Evolutionary conservation across 2,329 filamentous ascomycete species (phyloP), one percentile per base, ranked within the genome.

Genomic region (Diaporthe ampelina): DNA sequence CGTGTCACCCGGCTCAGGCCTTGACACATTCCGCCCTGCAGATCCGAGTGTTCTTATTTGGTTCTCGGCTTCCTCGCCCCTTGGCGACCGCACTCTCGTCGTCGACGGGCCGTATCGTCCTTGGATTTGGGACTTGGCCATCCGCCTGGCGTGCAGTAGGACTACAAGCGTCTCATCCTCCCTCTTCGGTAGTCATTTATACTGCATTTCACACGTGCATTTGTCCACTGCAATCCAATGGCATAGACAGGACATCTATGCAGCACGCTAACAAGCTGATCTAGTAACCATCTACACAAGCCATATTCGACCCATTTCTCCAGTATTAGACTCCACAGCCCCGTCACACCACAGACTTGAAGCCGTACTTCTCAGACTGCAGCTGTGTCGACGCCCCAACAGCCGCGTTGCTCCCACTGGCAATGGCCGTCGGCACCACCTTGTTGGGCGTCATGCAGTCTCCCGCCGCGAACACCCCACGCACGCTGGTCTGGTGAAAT

Each of bases 381-480:
- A 72, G 48, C 45, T 72, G 70, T 8, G 70, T 72, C 21, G 70
- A 65, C 7, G 26, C 70, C 32, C 70, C 48, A 15, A 72, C 70
- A n/a, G 58, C 70, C 19, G 58, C 70, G n/a, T 65, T 72, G 56
- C 70, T 54, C 7, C 70, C 70, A 10, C 58, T 63, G 15, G 70
- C 32, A 9, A 72, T 72, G 48, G 70, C 70, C 21, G 43, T 61
- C 45, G 70, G 70, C 24, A 72, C 58, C 45, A 72, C 70, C 70
- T 54, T 65, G 48, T 72, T 65, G 11, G 70, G 70, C 17, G 70
- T 72, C 48, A 72, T 72, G n/a, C 70, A 75, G 35, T 75, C 73
- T 1, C 73, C 70, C 6, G 73, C 70, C 43, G 73, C 69, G 24
- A 75, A 75, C 9, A 69, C 73, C 0, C 73, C 70, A 15, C 52